These are phyloP conservation scores for Mesembryanthemum crystallinum DNA, from an alignment of 148 eudicot genomes.

Conservation along the genomic window DNA sequence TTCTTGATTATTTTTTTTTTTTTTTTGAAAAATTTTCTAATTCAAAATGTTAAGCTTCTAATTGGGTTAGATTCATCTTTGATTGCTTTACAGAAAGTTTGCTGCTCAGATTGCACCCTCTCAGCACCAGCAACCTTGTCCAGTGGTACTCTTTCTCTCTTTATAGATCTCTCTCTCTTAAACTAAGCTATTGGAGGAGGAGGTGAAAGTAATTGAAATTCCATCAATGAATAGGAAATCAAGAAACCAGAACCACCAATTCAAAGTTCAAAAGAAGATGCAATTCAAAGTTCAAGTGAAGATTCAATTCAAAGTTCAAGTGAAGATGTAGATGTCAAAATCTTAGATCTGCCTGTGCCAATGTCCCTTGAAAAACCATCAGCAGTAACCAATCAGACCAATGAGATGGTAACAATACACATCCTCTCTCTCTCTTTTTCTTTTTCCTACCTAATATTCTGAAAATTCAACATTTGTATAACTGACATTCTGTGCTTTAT, in stretches of 20 bases:
- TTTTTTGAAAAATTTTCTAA: background rate
- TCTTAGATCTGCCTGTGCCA: conserved; percentile 41
- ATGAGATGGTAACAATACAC: conserved; percentile 37
- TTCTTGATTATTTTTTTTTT: background rate
- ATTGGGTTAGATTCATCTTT: conserved; percentile 5
- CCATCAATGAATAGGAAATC: conserved; percentile 19
- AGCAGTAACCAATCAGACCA: conserved; percentile 24
- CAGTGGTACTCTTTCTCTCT: conserved; percentile 15
- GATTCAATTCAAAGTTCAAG: conserved; percentile 37
- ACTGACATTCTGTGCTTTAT: background rate
- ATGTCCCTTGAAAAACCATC: conserved; percentile 46
- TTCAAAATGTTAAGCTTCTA: conserved; percentile 8
- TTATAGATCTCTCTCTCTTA: background rate
- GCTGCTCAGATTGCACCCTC: conserved; percentile 38
- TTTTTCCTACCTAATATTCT: background rate
- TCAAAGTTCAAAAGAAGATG: conserved; percentile 31
- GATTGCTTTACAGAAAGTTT: conserved; percentile 32
- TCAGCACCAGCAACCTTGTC: conserved; percentile 20
- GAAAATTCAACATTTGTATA: background rate
- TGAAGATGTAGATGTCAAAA: conserved; percentile 26
- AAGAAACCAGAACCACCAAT: conserved; percentile 30
- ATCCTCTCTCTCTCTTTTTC: no score
- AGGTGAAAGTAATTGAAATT: background rate
- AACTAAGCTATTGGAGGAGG: background rate
- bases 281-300: conserved; percentile 31